These are phyloP conservation scores for Xylaria flabelliformis DNA, from an alignment of 495 filamentous ascomycete species.

Conservation along the genomic window DNA sequence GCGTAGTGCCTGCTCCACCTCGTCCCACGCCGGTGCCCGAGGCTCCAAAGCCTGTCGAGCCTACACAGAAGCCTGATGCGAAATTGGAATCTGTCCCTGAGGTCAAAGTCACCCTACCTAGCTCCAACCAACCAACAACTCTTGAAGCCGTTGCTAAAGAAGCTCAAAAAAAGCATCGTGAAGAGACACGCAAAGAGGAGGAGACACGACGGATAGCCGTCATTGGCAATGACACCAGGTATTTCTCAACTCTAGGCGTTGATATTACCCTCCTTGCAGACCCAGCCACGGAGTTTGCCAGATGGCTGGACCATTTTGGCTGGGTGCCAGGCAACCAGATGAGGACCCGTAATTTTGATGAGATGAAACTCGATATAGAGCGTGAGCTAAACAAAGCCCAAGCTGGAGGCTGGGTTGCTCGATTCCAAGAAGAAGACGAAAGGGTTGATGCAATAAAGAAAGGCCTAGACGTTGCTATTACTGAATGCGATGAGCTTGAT, in stretches of 20 bases:
- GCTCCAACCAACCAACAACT: constrained; percentile 43
- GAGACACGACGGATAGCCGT: constrained; percentile 63
- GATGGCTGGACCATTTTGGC: constrained; percentile 83
- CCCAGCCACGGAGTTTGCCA: constrained; percentile 70
- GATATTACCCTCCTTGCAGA: constrained; percentile 72
- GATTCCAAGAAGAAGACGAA: constrained; percentile 88
- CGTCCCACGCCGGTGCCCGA: constrained; percentile 42
- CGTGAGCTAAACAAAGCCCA: constrained; percentile 89
- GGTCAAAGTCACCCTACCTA: constrained; percentile 56
- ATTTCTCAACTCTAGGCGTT: constrained; percentile 77
- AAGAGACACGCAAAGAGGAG: constrained; percentile 45
- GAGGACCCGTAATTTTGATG: constrained; percentile 75
- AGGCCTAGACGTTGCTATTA: constrained; percentile 84
- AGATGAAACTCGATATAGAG: constrained; percentile 81
- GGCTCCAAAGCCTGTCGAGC: constrained; percentile 32
- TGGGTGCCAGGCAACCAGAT: constrained; percentile 79
- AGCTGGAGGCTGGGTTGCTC: constrained; percentile 88
- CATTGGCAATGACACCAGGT: constrained; percentile 77
- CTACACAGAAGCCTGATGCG: constrained; percentile 44
- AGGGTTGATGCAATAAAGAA: constrained; percentile 80
- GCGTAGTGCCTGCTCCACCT: constrained; percentile 80
- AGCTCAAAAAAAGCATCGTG: constrained; percentile 44
- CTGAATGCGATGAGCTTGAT: constrained; percentile 95
- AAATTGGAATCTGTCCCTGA: constrained; percentile 52
- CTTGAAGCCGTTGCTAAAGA: constrained; percentile 52